Conservation (phyloP, 75 land plant genomes). For the Pseudotsuga menziesii region DNA sequence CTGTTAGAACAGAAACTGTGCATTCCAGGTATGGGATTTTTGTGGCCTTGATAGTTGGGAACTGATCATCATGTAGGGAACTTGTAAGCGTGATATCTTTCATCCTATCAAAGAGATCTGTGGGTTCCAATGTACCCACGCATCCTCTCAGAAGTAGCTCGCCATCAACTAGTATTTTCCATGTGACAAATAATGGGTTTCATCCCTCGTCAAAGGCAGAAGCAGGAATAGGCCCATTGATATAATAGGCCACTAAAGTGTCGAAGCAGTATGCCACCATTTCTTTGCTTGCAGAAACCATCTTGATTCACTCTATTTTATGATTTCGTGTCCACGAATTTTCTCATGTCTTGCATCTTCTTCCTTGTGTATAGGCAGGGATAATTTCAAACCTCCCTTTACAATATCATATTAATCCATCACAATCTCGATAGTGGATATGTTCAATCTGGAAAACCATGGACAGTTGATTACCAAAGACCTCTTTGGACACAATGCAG, state of each 20-base stretch:
- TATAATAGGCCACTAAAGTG: conserved; percentile 80
- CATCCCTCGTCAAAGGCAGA: conserved; percentile 77
- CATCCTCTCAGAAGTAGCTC: conserved; percentile 94
- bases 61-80: conserved; percentile 79
- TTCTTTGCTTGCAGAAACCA: conserved; percentile 86
- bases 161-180: conserved; percentile 86
- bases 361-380: conserved; percentile 73
- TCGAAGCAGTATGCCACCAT: conserved; percentile 95
- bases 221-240: conserved; percentile 47
- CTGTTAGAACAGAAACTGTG: no score
- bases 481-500: conserved; percentile 55
- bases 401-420: conserved; percentile 50
- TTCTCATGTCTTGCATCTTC: conserved; percentile 50
- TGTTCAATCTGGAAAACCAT: conserved; percentile 92
- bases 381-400: conserved; percentile 82
- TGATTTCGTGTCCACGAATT: no score
- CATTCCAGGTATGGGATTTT: no score
- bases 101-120: conserved; percentile 67
- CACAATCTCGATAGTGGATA: conserved; percentile 84
- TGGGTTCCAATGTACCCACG: conserved; percentile 91
- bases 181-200: conserved; percentile 92
- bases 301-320: not conserved
- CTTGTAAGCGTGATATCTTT: conserved; percentile 92
- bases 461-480: conserved; percentile 42
- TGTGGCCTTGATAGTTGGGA: no score